These are phyloP conservation scores for Pachysandra terminalis DNA, from an alignment of 164 flowering plant species.

Conservation along the genomic window DNA sequence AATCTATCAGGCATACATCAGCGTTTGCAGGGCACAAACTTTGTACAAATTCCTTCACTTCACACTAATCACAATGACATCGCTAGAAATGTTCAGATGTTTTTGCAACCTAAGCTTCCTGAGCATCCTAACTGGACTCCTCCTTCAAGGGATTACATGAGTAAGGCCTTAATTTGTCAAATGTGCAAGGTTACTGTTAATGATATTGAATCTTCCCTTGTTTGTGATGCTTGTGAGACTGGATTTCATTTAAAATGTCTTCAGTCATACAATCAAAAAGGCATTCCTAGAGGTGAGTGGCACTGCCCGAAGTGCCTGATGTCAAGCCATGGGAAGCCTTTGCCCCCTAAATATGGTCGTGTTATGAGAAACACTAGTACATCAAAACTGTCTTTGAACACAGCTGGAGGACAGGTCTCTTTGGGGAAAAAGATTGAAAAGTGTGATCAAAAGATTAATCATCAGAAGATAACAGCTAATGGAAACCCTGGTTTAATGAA, in stretches of 20 bases:
- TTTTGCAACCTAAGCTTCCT: conserved; percentile 56
- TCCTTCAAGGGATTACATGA: too few relatives aligned
- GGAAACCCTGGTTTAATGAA: conserved; percentile 31
- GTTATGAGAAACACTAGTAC: conserved; percentile 25
- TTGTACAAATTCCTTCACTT: too few relatives aligned
- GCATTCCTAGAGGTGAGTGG: conserved; percentile 68
- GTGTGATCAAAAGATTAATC: conserved; percentile 20
- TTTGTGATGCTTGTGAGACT: too few relatives aligned
- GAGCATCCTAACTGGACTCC: conserved; percentile 53
- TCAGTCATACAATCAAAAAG: conserved; percentile 51
- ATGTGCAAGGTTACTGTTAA: too few relatives aligned
- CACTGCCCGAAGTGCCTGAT: conserved; percentile 62
- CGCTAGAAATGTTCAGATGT: too few relatives aligned
- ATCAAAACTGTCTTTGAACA: conserved; percentile 36
- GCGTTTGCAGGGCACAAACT: too few relatives aligned
- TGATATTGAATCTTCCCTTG: too few relatives aligned
- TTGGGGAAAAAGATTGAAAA: conserved; percentile 40
- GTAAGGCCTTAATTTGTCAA: too few relatives aligned
- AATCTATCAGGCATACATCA: too few relatives aligned
- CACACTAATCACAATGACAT: too few relatives aligned
- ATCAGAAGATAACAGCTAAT: conserved; percentile 34
- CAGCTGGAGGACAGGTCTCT: conserved; percentile 35
- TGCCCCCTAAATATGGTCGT: too few relatives aligned
- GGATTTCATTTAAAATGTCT: too few relatives aligned
- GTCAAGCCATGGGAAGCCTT: conserved; percentile 76